Base-by-base conservation (phyloP, 495 filamentous ascomycete genomes). In the Trichodelitschia bisporula region DNA sequence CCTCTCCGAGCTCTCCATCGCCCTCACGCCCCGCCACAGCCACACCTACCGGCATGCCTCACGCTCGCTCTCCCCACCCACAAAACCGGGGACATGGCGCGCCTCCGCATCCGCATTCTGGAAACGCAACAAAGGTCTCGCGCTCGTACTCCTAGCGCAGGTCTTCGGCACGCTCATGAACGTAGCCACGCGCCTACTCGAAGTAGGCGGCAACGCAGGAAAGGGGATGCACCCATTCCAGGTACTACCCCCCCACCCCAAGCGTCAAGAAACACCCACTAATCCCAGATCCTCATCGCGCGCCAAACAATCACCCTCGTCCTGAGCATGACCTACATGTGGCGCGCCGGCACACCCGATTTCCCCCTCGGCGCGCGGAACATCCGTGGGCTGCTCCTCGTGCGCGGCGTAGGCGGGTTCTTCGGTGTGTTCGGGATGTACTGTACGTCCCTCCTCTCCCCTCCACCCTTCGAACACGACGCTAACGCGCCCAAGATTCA, bases 151-250 rank as follows among this genome's bases (percentile, higher is more conserved):
- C 12, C 18, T 70, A 15, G 61, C 82, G 6, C 82, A 92, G 52
- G 52, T 89, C 20, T 93, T 92, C 40, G 82, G 75, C 0, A 70
- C 72, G 0, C 49, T 77, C 27, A 97, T 97, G 86, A 89, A 84
- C 46, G 61, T 89, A 4, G 64, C 70, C 15, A 77, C 80, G 0
- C 61, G 84, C 23, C 43, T 89, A 1, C 53, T 93, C 26, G 80
- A 89, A 43, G 57, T 72, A 3, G 64, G 74, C 34, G 78, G 65
- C 19, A 54, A 55, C 28, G 36, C 57, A 41, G 61, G 70, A 14
- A 56, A 70, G 18, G 67, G 61, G 0, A 70, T 86, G 57, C 66
- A 89, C 54, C 77, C 84, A 6, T 73, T 90, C 42, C 84, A 91
- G 53, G 64, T 68, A 50, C 19, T 42, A 4, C 18, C n/a, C n/a